Conservation (phyloP, 495 filamentous ascomycete genomes). For the Penicillium maclennaniae region DNA sequence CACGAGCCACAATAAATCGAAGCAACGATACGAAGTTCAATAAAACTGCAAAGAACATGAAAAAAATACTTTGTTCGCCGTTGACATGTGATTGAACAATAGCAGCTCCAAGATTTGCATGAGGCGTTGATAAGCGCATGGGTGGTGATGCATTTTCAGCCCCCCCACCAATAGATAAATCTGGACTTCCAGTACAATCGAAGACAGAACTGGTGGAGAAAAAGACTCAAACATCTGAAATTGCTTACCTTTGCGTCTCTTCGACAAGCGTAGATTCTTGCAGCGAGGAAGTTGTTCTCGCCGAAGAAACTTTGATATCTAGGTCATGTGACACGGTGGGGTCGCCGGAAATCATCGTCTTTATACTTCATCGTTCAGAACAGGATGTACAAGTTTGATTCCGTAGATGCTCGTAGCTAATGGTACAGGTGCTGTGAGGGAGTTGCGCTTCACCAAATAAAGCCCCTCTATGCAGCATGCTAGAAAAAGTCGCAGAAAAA, state of each 20-base stretch:
- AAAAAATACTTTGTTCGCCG: neutral
- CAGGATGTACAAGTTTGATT: neutral
- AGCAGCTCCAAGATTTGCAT: conserved; percentile 9
- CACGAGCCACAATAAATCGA: neutral
- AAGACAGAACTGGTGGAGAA: neutral
- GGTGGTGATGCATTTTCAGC: conserved; percentile 1
- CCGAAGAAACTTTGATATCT: conserved; percentile 29
- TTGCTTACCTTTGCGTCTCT: conserved; percentile 21
- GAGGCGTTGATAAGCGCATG: conserved; percentile 18
- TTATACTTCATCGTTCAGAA: neutral
- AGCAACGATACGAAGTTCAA: neutral
- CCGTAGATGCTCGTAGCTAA: neutral
- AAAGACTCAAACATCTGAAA: neutral
- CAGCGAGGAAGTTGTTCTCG: conserved; percentile 9
- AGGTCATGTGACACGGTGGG: conserved; percentile 25
- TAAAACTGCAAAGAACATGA: neutral
- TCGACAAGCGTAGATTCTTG: conserved; percentile 8
- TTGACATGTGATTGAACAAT: neutral
- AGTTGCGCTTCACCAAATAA: too few species aligned
- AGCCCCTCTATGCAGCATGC: neutral
- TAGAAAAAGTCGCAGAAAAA: conserved; percentile 2
- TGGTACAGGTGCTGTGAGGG: conserved; percentile 11
- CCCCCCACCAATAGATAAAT: neutral
- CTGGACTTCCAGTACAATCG: neutral
- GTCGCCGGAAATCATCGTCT: neutral